These are phyloP conservation scores for Vitis hybrid DNA, from an alignment of 177 flowering plant species.

Conservation along the genomic window DNA sequence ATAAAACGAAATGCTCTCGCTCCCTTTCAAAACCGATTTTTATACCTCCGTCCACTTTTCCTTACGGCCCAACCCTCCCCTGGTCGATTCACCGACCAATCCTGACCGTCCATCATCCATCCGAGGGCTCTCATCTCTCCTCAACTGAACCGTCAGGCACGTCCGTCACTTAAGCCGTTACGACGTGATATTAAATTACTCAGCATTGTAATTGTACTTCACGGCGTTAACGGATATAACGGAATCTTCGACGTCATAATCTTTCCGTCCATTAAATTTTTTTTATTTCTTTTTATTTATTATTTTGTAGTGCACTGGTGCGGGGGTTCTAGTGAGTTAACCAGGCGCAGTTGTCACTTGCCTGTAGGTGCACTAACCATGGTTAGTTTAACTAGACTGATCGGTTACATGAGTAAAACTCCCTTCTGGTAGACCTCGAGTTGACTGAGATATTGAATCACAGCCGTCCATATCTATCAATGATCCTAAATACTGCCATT, in stretches of 20 bases:
- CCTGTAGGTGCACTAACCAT: not conserved
- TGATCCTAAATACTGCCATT: too few relatives aligned
- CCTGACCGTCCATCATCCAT: constrained; percentile 18
- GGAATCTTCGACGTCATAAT: constrained; percentile 25
- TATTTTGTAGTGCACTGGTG: not conserved
- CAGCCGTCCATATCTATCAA: too few relatives aligned
- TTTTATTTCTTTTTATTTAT: not conserved
- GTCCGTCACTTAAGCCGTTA: not conserved
- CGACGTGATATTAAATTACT: not conserved
- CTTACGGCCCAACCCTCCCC: constrained; percentile 14
- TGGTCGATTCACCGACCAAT: not conserved
- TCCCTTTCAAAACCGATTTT: constrained; percentile 29
- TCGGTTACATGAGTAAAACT: not conserved
- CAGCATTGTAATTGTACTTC: not conserved
- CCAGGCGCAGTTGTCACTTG: too few relatives aligned
- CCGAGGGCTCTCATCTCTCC: constrained; percentile 15
- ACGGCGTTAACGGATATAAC: constrained; percentile 27
- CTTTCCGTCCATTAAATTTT: not conserved
- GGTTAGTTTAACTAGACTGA: not conserved
- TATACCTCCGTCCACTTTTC: constrained; percentile 28
- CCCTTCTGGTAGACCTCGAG: too few relatives aligned
- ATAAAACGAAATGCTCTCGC: constrained; percentile 41
- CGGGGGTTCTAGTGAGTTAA: not conserved
- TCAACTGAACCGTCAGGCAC: constrained; percentile 11
- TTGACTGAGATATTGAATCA: too few relatives aligned